Conservation (phyloP, 257 asterid genomes). For the Solanum virginianum region DNA sequence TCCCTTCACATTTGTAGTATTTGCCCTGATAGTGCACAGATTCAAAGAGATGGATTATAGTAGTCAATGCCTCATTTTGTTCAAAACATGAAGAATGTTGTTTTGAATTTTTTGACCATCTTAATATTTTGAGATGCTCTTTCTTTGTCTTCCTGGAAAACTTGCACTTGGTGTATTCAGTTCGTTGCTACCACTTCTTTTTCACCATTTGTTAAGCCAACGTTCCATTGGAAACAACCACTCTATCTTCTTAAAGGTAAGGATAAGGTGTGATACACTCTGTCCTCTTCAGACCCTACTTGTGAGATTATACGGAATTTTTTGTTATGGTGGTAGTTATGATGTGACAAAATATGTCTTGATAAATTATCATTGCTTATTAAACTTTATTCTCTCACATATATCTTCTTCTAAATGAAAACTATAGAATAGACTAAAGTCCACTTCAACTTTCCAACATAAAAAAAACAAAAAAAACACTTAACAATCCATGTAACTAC, state of each 20-base stretch:
- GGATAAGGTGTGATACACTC: too few species aligned
- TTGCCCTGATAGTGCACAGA: background rate
- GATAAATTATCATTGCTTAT: background rate
- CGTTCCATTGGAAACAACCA: background rate
- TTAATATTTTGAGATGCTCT: background rate
- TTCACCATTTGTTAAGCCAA: background rate
- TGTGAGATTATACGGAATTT: too few species aligned
- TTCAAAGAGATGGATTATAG: background rate
- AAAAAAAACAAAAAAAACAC: background rate
- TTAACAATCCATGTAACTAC: slow-evolving; percentile 7
- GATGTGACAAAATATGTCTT: too few species aligned
- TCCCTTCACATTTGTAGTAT: background rate
- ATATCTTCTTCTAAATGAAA: slow-evolving; percentile 9
- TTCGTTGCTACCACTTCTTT: too few species aligned
- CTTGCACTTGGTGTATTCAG: background rate
- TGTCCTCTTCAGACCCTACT: too few species aligned
- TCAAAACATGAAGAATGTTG: background rate
- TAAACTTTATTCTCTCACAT: background rate
- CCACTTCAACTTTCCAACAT: background rate
- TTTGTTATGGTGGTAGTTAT: too few species aligned
- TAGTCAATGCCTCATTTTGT: background rate
- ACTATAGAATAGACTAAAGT: slow-evolving; percentile 7
- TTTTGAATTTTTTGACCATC: background rate
- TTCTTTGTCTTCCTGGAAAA: background rate
- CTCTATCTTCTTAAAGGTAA: too few species aligned